Percentiles rank a stretch among this genome's conserved stretches.
These are phyloP conservation scores for Leptoxyphium fumago DNA, from an alignment of 2,329 filamentous ascomycete species.

Conservation along the genomic window DNA sequence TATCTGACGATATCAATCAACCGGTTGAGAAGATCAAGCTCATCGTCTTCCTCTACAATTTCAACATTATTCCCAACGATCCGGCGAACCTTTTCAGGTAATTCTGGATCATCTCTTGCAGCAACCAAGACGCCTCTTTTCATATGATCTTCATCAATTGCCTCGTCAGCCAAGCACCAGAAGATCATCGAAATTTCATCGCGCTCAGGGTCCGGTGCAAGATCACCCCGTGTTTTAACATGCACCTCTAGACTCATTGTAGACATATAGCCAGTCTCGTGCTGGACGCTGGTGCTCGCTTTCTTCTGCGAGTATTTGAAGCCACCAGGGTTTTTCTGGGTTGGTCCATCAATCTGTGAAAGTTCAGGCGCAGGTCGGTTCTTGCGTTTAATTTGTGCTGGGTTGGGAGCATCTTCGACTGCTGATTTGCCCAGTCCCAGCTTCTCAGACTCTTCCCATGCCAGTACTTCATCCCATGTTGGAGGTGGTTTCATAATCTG, in stretches of 20 bases:
- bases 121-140: conserved; percentile 61
- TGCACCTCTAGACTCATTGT: conserved; percentile 90
- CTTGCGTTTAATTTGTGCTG: conserved; percentile 20
- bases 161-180: conserved; percentile 53
- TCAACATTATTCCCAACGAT: conserved; percentile 41
- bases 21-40: conserved; percentile 72
- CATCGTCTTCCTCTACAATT: conserved; percentile 59
- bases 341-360: conserved; percentile 81
- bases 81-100: conserved; percentile 47
- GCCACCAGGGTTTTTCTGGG: conserved; percentile 64
- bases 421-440: conserved; percentile 9
- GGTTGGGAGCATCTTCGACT: conserved; percentile 12
- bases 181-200: conserved; percentile 82
- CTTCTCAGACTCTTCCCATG: conserved; percentile 44
- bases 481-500: conserved; percentile 61
- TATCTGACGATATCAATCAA: conserved; percentile 73
- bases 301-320: conserved; percentile 75
- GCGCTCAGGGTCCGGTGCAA: conserved; percentile 78
- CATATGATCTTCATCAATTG: conserved; percentile 52
- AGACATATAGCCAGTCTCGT: conserved; percentile 88
- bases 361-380: conserved; percentile 26
- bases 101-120: conserved; percentile 31
- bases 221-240: conserved; percentile 66
- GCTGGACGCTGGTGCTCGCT: conserved; percentile 60
- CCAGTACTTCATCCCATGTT: conserved; percentile 49